These are phyloP conservation scores for Chaetomiaceae sp. DNA, from an alignment of 2,329 filamentous ascomycete genomes.

Conservation along the genomic window DNA sequence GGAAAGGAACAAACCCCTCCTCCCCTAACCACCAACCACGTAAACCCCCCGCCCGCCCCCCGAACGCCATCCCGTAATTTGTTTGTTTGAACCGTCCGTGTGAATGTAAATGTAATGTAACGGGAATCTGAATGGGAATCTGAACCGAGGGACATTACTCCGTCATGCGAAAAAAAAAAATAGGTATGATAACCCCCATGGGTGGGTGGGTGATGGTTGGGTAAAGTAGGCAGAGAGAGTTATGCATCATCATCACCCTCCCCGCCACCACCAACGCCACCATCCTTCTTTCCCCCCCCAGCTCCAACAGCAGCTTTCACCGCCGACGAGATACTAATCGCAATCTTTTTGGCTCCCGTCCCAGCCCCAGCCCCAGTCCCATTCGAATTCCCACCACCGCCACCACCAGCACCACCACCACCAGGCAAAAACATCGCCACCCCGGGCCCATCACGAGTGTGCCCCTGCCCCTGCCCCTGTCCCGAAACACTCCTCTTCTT, in stretches of 20 bases:
- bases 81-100: neutral
- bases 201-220: neutral
- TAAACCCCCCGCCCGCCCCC: neutral
- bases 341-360: slow-evolving; percentile 21
- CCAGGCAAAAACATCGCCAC: too few species aligned
- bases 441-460: too few species aligned
- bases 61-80: neutral
- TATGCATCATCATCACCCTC: too few species aligned
- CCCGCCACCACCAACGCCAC: neutral
- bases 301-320: slow-evolving; percentile 16
- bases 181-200: too few species aligned
- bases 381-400: neutral
- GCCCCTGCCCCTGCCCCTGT: neutral
- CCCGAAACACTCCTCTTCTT: slow-evolving; percentile 32
- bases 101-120: neutral
- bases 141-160: slow-evolving; percentile 1
- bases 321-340: slow-evolving; percentile 23
- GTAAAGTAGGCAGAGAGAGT: neutral
- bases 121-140: neutral
- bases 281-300: neutral
- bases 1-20: neutral
- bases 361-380: too few species aligned
- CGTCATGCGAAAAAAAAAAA: neutral
- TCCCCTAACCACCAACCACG: too few species aligned
- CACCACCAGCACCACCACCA: neutral